phyloP scores from a whole-genome alignment of 1,284 basidiomycete species.

The Ustilago bromivora region DNA sequence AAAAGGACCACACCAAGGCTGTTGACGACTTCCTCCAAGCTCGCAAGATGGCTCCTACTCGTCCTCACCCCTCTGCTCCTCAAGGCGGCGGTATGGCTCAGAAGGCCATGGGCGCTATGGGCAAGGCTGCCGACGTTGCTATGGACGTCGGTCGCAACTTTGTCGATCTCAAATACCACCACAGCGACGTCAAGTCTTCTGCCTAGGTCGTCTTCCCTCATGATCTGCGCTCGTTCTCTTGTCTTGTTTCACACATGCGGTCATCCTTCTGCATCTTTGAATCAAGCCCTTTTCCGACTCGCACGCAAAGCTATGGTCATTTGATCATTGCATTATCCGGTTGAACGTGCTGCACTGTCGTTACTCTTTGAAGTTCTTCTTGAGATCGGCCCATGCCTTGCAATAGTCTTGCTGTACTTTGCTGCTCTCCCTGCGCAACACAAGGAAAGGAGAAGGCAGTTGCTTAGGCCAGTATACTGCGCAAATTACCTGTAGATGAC shows the following conservation, averaged over 20 bases:
- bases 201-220: not conserved
- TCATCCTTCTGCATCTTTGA: not conserved
- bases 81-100: slow-evolving; percentile 58
- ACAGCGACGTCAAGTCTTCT: slow-evolving; percentile 21
- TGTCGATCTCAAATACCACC: slow-evolving; percentile 41
- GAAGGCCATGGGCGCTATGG: slow-evolving; percentile 41
- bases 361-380: slow-evolving; percentile 29
- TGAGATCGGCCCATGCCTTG: slow-evolving; percentile 45
- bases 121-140: slow-evolving; percentile 27
- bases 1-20: slow-evolving; percentile 47
- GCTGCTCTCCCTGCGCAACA: slow-evolving; percentile 44
- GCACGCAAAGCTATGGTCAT: not conserved
- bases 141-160: slow-evolving; percentile 26
- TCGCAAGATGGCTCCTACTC: slow-evolving; percentile 52
- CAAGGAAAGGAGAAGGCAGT: not conserved
- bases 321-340: not conserved
- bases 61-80: slow-evolving; percentile 60
- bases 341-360: not conserved
- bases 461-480: not conserved
- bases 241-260: not conserved
- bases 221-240: not conserved
- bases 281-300: not conserved
- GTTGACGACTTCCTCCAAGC: slow-evolving; percentile 53
- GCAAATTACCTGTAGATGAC: not conserved
- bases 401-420: slow-evolving; percentile 60